A percentile compares a stretch with the other conserved stretches of the same genome.
phyloP scores from a whole-genome alignment of 441 rosid genomes.

The Flueggea neowawraea region DNA sequence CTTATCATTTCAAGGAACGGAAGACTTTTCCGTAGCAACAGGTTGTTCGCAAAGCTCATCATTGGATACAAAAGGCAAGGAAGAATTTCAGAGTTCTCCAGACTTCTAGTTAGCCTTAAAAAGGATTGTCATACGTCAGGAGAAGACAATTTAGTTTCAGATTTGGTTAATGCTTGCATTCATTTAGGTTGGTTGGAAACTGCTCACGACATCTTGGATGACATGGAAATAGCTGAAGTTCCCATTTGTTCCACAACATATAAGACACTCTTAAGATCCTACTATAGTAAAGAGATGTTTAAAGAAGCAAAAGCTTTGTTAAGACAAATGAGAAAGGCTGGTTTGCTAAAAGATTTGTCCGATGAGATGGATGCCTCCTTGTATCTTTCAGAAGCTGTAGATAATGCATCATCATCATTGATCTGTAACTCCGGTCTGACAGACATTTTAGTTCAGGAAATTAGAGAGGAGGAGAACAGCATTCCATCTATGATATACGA shows the following conservation, averaged over 20 bases:
- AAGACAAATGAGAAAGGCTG: too few species aligned
- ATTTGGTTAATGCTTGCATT: too few species aligned
- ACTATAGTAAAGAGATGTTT: conserved; percentile 41
- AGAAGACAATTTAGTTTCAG: too few species aligned
- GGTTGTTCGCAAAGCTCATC: conserved; percentile 64
- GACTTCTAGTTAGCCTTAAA: conserved; percentile 40
- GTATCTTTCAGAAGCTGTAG: too few species aligned
- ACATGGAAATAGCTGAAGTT: conserved; percentile 45
- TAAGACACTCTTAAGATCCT: conserved; percentile 46
- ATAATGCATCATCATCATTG: too few species aligned
- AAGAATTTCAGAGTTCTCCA: conserved; percentile 48
- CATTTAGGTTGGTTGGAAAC: too few species aligned
- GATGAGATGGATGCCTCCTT: conserved; percentile 22
- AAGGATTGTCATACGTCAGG: conserved; percentile 15
- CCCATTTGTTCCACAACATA: conserved; percentile 32
- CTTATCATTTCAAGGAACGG: conserved; percentile 41
- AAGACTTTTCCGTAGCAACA: too few species aligned
- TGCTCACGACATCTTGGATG: too few species aligned
- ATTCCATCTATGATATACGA: too few species aligned
- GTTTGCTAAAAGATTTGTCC: conserved; percentile 26
- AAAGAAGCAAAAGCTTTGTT: conserved; percentile 57
- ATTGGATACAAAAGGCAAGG: conserved; percentile 49
- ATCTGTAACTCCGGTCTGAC: conserved; percentile 34
- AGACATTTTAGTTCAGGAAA: conserved; percentile 37
- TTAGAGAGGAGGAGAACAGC: conserved; percentile 24